Evolutionary conservation across 2,329 filamentous ascomycete species (phyloP).

Genomic region (Colletotrichum magnum): DNA sequence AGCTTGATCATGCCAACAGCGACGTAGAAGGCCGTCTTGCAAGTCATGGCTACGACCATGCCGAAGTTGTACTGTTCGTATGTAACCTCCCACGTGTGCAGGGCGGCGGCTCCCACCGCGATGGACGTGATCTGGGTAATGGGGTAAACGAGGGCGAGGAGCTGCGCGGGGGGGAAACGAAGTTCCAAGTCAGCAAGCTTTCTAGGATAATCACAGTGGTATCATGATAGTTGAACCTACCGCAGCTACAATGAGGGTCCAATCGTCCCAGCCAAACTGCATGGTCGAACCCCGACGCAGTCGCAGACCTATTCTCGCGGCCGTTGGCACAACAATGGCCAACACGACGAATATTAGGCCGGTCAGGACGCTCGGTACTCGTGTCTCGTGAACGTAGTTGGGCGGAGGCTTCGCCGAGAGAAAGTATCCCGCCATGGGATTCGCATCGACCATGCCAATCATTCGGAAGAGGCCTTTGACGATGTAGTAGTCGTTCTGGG

Average conservation of each 20-base stretch:
- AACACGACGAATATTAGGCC: constrained; percentile 48
- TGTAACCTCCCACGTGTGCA: constrained; percentile 50
- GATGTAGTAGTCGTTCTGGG: constrained; percentile 33
- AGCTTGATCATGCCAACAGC: constrained; percentile 53
- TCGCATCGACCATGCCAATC: constrained; percentile 39
- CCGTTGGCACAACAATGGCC: constrained; percentile 47
- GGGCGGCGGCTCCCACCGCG: constrained; percentile 45
- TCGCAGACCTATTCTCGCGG: constrained; percentile 43
- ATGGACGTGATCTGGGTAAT: constrained; percentile 46
- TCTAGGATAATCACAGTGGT: neutral
- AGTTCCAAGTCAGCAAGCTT: constrained; percentile 19
- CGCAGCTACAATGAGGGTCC: constrained; percentile 49
- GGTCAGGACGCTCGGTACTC: constrained; percentile 45
- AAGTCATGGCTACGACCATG: constrained; percentile 43
- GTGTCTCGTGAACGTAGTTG: constrained; percentile 45
- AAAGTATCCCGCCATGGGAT: constrained; percentile 42
- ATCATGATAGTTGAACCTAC: constrained; percentile 40
- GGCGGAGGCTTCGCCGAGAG: constrained; percentile 40
- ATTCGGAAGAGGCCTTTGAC: constrained; percentile 29
- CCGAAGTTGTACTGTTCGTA: constrained; percentile 50
- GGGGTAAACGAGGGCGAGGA: constrained; percentile 46
- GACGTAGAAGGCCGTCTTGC: constrained; percentile 47
- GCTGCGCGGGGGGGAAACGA: constrained; percentile 27
- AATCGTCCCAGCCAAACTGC: constrained; percentile 51
- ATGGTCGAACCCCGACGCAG: constrained; percentile 46